Evolutionary conservation across 345 rosid genomes (phyloP), one percentile per base, ranked within the genome.

Genomic region (Toxicodendron radicans): DNA sequence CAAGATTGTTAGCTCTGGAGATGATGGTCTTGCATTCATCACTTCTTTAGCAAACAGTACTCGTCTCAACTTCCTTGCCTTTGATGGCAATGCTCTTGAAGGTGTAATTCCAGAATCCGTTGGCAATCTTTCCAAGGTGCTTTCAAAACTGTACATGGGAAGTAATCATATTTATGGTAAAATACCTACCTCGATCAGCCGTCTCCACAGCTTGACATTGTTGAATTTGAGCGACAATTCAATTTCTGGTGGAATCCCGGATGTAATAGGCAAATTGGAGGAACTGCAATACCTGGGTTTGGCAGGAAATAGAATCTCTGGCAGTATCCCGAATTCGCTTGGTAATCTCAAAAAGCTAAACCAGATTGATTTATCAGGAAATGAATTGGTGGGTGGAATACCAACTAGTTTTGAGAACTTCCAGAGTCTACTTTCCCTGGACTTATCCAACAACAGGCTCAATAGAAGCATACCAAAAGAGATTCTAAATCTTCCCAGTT

Each of bases 401-500:
- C 89, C 90, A 0, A 13, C 67, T 48, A 80, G 76, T 11, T 86
- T 83, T 43, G 77, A 72, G 23, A 83, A 83, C 67, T 89, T 85
- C 57, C 79, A 68, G 65, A 58, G 46, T 16, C 24, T 89, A 70
- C 72, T 78, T 53, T 79, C 86, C 68, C 63, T 85, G 82, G 90
- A 86, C 53, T 58, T 86, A 54, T 86, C 92, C 65, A 80, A 21
- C 73, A 86, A 88, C 58, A 85, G 30, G 83, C 71, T 88, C 64
- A 73, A 66, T 46, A 85, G 90, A 79, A 83, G 78, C 80, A 73
- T 85, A 66, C 80, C 87, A 1, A 75, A 67, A 60, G 88, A 86
- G 66, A 66, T 86, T 75, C 79, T 88, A 59, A 75, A 64, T 54
- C 79, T 83, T 5, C 75, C 77, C 48, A 81, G 87, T 66, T 73